Evolutionary conservation across 129 eudicot genomes (phyloP), one percentile per base, ranked within the genome.

Genomic region (Dittrichia graveolens): DNA sequence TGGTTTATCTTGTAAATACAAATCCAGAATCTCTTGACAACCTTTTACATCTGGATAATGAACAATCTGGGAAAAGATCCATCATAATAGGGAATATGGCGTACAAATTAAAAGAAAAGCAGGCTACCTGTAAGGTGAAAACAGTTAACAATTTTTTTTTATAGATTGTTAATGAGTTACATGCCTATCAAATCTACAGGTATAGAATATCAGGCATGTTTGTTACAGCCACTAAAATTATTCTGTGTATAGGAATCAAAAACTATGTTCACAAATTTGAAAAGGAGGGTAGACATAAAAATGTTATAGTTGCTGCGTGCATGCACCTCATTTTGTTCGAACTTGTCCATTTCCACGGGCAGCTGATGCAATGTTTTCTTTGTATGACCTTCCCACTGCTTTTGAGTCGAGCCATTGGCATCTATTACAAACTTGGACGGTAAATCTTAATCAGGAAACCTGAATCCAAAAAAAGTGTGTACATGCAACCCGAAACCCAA

Each of bases 311-410:
- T 24, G 31, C 31, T 13, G 45, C 34, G 18, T 58, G 63, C 77
- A 89, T 58, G 63, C 77, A 89, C 98, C 92, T 92, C 95, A 80
- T 91, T 91, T 56, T 91, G 97, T 74, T 94, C 97, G 76, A 94
- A 94, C 14, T 97, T 97, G 70, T 94, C 99, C 99, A 94, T 94
- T 86, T 94, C 99, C 18, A 94, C 99, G 6, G 88, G 99, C 40
- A 94, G 82, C 62, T 94, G 99, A 80, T 94, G 99, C 77, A 94
- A 67, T 9, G 99, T 94, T 79, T 94, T 94, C 84, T 94, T 94
- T 10, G 99, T 94, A 81, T 94, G 99, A 14, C 99, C 99, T 88
- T 94, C 99, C 97, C 97, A 94, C 48, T 94, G 99, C 84, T 94
- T 94, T 78, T 97, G 70, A 46, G 99, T 94, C 15, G 99, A 94